A percentile compares a stretch with the other conserved stretches of the same genome.
Conservation (phyloP, 495 filamentous ascomycete species). For the Annulohypoxylon moriforme region DNA sequence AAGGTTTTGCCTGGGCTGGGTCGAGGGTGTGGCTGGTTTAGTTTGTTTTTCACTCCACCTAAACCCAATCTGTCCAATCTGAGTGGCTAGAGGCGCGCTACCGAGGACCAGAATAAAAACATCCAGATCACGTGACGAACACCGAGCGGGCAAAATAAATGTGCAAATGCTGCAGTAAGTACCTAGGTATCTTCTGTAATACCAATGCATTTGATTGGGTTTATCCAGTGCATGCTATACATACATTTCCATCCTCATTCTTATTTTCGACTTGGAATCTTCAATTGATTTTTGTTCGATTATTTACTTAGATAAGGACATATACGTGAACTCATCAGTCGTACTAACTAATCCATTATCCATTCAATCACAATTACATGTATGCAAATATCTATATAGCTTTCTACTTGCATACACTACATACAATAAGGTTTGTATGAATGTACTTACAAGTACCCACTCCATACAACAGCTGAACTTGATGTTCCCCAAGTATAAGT, state of each 20-base stretch:
- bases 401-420: not conserved
- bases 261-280: too few species aligned
- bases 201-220: not conserved
- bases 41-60: not conserved
- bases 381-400: too few species aligned
- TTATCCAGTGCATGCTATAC: too few species aligned
- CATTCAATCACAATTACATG: not conserved
- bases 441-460: not conserved
- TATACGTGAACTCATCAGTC: not conserved
- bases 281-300: too few species aligned
- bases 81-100: not conserved
- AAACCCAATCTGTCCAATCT: not conserved
- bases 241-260: not conserved
- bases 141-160: not conserved
- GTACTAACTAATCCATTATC: too few species aligned
- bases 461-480: not conserved
- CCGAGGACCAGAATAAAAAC: not conserved
- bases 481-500: not conserved
- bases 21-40: slow-evolving; percentile 6
- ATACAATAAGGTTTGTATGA: too few species aligned
- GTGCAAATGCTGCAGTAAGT: not conserved
- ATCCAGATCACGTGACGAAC: not conserved
- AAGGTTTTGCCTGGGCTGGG: not conserved
- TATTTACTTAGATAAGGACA: too few species aligned
- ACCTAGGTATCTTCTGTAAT: not conserved